Percentiles rank a stretch among this genome's conserved stretches.
phyloP scores from a whole-genome alignment of 352 stramenopile species.

The Blastocystis sp. region DNA sequence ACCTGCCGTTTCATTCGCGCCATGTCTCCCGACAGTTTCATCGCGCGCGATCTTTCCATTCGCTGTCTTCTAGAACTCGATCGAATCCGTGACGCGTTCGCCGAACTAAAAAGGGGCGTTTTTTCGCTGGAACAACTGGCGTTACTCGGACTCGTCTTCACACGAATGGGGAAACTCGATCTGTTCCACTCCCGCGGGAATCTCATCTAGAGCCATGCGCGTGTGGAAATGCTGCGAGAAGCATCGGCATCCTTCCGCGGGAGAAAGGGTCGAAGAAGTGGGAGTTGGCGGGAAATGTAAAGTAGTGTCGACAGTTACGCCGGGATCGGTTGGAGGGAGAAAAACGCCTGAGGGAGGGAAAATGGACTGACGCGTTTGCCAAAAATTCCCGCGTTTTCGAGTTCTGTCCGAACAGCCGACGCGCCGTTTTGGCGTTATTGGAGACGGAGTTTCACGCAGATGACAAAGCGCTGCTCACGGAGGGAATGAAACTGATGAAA shows the following conservation, averaged over 20 bases:
- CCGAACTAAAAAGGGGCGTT: neutral
- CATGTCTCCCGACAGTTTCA: neutral
- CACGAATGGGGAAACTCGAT: neutral
- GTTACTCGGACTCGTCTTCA: neutral
- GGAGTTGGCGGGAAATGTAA: too few relatives aligned
- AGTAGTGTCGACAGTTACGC: too few relatives aligned
- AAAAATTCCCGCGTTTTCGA: neutral
- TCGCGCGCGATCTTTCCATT: neutral
- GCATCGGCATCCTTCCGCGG: neutral
- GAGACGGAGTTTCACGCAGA: neutral
- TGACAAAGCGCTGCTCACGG: neutral
- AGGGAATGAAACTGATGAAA: constrained; percentile 35
- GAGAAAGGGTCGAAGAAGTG: constrained; percentile 2
- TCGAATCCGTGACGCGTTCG: neutral
- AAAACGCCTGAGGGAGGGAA: too few relatives aligned
- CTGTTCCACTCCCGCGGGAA: neutral
- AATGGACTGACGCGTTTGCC: too few relatives aligned
- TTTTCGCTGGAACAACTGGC: constrained; percentile 9
- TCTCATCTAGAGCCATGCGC: neutral
- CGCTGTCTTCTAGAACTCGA: neutral
- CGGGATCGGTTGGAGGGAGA: too few relatives aligned
- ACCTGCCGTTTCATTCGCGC: neutral
- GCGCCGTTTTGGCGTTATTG: neutral
- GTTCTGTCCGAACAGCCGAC: neutral
- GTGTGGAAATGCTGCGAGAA: neutral